Evolutionary conservation across 768 basidiomycete genomes (phyloP).

Genomic region (Termitomyces heimii): DNA sequence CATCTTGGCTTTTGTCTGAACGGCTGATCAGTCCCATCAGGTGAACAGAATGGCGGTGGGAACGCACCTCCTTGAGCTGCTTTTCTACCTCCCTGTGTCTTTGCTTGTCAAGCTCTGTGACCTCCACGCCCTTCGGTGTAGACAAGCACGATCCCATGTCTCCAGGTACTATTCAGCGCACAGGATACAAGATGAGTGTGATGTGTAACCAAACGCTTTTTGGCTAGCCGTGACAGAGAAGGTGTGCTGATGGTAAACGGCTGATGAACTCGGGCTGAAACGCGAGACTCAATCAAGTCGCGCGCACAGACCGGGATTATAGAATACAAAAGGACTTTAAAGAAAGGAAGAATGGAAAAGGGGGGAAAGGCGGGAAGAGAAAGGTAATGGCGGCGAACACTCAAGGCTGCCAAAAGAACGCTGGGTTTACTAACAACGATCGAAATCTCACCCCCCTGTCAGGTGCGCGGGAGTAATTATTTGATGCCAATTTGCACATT

Average conservation of each 20-base stretch:
- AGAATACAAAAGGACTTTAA: not conserved
- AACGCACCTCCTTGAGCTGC: slow-evolving; percentile 65
- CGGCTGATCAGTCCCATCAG: not conserved
- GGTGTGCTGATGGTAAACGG: not conserved
- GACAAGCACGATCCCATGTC: slow-evolving; percentile 81
- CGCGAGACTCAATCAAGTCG: not conserved
- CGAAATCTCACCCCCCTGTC: not conserved
- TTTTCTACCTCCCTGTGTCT: slow-evolving; percentile 70
- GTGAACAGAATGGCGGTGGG: not conserved
- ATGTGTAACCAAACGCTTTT: not conserved
- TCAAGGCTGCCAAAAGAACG: not conserved
- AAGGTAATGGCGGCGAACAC: not conserved
- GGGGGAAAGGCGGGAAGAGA: not conserved
- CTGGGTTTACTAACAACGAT: not conserved
- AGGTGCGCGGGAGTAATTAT: not conserved
- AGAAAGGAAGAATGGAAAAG: not conserved
- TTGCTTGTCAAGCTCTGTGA: slow-evolving; percentile 64
- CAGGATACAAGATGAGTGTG: not conserved
- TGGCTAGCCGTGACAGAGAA: not conserved
- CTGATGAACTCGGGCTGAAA: not conserved
- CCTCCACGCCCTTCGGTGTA: slow-evolving; percentile 44
- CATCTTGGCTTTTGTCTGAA: slow-evolving; percentile 69
- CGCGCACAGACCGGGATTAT: not conserved
- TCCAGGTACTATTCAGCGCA: not conserved
- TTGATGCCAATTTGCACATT: not conserved